phyloP scores from a whole-genome alignment of 352 stramenopile genomes.

The Elongisporangium senticosum region DNA sequence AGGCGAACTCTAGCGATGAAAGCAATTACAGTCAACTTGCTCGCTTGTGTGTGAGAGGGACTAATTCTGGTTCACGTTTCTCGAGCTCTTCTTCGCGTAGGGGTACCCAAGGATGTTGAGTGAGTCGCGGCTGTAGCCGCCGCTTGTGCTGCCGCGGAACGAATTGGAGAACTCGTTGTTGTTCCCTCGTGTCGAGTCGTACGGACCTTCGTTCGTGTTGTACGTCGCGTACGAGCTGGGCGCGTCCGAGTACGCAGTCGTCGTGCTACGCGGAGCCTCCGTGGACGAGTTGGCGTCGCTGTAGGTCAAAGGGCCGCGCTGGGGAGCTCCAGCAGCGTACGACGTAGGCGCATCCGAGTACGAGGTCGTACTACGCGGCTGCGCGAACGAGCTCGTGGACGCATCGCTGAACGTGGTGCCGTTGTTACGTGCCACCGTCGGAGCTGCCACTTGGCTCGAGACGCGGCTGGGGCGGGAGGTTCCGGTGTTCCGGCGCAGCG shows the following conservation, averaged over 20 bases:
- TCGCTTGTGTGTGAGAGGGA: too few species aligned
- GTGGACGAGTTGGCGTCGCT: not conserved
- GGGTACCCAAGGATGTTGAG: slow-evolving; percentile 80
- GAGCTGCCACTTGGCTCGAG: not conserved
- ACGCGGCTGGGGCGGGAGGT: not conserved
- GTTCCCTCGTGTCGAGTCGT: not conserved
- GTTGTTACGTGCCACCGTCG: not conserved
- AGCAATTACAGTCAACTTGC: not conserved
- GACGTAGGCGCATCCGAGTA: not conserved
- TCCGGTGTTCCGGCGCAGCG: slow-evolving; percentile 48
- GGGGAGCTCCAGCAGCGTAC: not conserved
- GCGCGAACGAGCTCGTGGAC: not conserved
- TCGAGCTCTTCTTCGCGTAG: slow-evolving; percentile 70
- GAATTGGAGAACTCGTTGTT: slow-evolving; percentile 16
- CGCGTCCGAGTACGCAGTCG: slow-evolving; percentile 1
- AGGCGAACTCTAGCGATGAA: not conserved
- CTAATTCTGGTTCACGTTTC: slow-evolving; percentile 37
- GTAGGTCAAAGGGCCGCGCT: not conserved
- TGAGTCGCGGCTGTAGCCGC: slow-evolving; percentile 70
- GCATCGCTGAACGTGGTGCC: not conserved
- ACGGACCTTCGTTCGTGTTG: not conserved
- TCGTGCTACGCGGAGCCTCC: not conserved
- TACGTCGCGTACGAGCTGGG: not conserved
- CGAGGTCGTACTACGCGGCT: not conserved
- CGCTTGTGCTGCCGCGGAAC: slow-evolving; percentile 33